Evolutionary conservation across 306 rosid genomes (phyloP).

Genomic region (Clitoria ternatea): DNA sequence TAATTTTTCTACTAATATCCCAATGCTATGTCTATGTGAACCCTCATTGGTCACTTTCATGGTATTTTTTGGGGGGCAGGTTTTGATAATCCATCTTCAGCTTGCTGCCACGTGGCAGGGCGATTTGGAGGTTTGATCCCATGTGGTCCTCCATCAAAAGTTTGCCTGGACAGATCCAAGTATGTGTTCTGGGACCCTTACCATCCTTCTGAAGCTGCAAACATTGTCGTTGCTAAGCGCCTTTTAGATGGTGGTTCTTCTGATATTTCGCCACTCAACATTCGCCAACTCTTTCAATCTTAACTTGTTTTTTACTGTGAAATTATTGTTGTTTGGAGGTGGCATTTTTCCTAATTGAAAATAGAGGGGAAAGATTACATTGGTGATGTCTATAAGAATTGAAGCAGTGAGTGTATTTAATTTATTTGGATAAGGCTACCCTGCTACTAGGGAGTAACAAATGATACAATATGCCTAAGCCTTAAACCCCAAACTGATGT

Average conservation of each 20-base stretch:
- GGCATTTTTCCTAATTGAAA: neutral
- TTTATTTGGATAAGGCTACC: too few species aligned
- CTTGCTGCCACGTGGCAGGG: conserved; percentile 62
- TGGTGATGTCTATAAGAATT: neutral
- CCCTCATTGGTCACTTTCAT: too few species aligned
- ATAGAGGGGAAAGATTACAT: neutral
- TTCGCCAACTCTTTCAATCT: conserved; percentile 33
- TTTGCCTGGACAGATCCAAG: conserved; percentile 54
- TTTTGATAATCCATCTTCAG: conserved; percentile 45
- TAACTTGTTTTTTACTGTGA: neutral
- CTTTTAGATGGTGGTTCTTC: conserved; percentile 41
- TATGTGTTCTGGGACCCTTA: conserved; percentile 68
- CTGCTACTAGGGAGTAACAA: too few species aligned
- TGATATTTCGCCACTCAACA: conserved; percentile 48
- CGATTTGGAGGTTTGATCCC: conserved; percentile 58
- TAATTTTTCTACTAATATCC: too few species aligned
- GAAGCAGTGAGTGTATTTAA: neutral
- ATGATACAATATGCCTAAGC: too few species aligned
- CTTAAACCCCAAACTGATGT: too few species aligned
- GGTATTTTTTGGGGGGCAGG: conserved; percentile 46
- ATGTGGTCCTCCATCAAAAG: conserved; percentile 49
- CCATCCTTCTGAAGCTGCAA: conserved; percentile 69
- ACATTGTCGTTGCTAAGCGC: conserved; percentile 43
- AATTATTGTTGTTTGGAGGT: neutral
- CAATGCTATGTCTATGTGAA: too few species aligned